Evolutionary conservation across 108 stramenopile species (phyloP), one percentile per base, ranked within the genome.

Genomic region (Parmales sp.): DNA sequence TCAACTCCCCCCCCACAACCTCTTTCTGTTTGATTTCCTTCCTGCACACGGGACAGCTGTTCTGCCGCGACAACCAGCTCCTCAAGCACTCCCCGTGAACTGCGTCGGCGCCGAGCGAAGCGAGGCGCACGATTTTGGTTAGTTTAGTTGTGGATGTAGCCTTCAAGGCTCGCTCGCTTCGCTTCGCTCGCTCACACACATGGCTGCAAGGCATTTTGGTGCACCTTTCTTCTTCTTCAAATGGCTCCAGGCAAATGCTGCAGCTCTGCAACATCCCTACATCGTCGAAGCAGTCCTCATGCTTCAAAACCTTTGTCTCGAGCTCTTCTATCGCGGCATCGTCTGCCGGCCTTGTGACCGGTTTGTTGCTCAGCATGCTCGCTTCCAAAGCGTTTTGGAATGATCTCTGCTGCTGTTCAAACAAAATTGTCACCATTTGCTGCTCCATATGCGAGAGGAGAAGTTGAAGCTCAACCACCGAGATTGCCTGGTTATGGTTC

Each of bases 401-500:
- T 11, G 54, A 60, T 0, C 54, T 11, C 31, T 60, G 54, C 54
- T 60, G 54, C 54, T 60, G 54, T 18, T 60, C 54, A 13, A 60
- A 34, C 13, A 60, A 34, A 7, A 60, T 9, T 3, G 54, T 60
- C 31, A 60, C 54, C 54, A 60, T 60, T 34, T 60, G 54, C 31
- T 34, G 54, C 20, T 60, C 54, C 54, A 60, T 60, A 34, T 60
- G 54, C 31, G 54, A 34, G 31, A 60, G 54, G 28, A 60, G 31
- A 28, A 60, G 29, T 34, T 60, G 54, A 28, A 60, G 54, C 26
- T 50, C 11, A 5, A 23, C 5, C 23, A 19, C 13, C 11, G 41
- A 8, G 41, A 43, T 8, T 13, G 41, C 11, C 41, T 8, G 13
- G 41, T 13, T 8, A 13, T 13, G 41, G 13, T 8, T 13, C 11